A percentile compares a stretch with the other conserved stretches of the same genome.
Evolutionary conservation across 2,329 filamentous ascomycete genomes (phyloP).

Genomic region (Talaromyces sp.): DNA sequence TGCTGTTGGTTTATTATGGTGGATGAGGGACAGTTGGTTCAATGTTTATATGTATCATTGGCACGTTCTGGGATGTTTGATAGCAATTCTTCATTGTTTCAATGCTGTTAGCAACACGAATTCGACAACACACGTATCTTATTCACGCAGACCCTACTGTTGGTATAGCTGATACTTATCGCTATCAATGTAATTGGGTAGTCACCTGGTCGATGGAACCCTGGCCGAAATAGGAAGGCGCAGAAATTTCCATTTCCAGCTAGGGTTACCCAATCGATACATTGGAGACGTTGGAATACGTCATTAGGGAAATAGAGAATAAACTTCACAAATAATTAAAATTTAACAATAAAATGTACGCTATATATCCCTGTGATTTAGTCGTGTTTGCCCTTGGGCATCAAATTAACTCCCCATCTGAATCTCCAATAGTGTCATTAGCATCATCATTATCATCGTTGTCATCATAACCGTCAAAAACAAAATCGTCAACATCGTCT

Average conservation of each 20-base stretch:
- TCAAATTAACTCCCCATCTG: neutral
- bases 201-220: neutral
- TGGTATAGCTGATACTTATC: neutral
- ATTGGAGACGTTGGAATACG: neutral
- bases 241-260: neutral
- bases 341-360: neutral
- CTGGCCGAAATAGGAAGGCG: neutral
- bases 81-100: neutral
- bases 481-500: neutral
- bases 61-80: neutral
- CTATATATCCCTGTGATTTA: neutral
- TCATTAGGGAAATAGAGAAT: neutral
- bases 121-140: neutral
- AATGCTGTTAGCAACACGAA: neutral
- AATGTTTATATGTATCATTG: neutral
- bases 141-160: neutral
- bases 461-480: slow-evolving; percentile 7
- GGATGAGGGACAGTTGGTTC: neutral
- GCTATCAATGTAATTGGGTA: neutral
- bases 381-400: neutral
- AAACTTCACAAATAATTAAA: neutral
- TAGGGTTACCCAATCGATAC: neutral
- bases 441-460: slow-evolving; percentile 10
- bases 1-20: neutral
- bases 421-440: slow-evolving; percentile 1